Percentiles rank a stretch among this genome's conserved stretches.
Evolutionary conservation across 345 rosid species (phyloP).

Genomic region (sweet orange (Citrus sinensis)): DNA sequence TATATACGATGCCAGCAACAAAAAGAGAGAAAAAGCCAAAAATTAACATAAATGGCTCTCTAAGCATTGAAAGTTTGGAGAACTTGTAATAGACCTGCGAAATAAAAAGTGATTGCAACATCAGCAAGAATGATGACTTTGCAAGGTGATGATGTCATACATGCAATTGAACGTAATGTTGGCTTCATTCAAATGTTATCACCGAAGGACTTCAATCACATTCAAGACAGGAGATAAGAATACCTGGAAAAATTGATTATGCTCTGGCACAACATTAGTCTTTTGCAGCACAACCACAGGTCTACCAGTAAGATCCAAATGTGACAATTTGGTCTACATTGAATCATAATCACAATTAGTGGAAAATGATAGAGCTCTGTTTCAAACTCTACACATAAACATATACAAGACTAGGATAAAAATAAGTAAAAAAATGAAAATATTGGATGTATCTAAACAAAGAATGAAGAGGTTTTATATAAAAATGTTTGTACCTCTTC

Average conservation of each 20-base stretch:
- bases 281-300: constrained; percentile 81
- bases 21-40: constrained; percentile 74
- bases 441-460: not conserved
- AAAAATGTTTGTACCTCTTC: constrained; percentile 61
- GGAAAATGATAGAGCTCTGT: not conserved
- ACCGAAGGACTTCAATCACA: not conserved
- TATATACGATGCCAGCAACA: constrained; percentile 64
- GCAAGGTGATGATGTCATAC: not conserved
- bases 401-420: not conserved
- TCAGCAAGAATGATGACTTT: not conserved
- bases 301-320: constrained; percentile 86
- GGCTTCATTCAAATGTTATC: not conserved
- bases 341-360: constrained; percentile 8
- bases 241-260: constrained; percentile 92
- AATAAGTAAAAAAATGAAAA: not conserved
- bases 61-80: constrained; percentile 71
- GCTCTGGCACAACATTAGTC: constrained; percentile 82
- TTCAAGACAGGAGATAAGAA: constrained; percentile 1
- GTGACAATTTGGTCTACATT: constrained; percentile 75
- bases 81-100: constrained; percentile 87
- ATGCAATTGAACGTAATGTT: not conserved
- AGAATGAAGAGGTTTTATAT: not conserved
- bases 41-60: constrained; percentile 88
- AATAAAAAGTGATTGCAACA: constrained; percentile 3
- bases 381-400: constrained; percentile 3